Conservation (phyloP, 2,329 filamentous ascomycete species). For the Alternaria arbusti region DNA sequence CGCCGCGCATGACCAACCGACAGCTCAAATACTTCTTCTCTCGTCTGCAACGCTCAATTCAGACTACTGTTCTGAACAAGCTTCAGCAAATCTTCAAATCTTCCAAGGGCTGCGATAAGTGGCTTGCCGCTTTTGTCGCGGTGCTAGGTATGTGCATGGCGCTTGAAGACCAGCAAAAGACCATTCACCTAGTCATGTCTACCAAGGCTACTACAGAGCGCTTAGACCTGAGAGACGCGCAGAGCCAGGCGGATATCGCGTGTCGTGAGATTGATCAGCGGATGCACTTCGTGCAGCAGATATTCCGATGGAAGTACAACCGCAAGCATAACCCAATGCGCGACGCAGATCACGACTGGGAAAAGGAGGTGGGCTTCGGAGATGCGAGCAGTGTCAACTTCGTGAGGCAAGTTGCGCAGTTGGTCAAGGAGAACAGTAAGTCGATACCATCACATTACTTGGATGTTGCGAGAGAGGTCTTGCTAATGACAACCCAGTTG, state of each 20-base stretch:
- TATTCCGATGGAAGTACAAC: constrained; percentile 58
- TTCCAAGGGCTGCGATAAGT: constrained; percentile 52
- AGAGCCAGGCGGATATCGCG: constrained; percentile 47
- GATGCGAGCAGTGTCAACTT: constrained; percentile 47
- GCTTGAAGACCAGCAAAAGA: constrained; percentile 56
- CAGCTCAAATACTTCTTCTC: constrained; percentile 60
- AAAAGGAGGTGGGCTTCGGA: constrained; percentile 45
- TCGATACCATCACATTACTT: neutral
- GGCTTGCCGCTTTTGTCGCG: constrained; percentile 55
- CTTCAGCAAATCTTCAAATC: constrained; percentile 56
- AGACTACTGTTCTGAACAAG: constrained; percentile 53
- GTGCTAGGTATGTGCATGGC: constrained; percentile 57
- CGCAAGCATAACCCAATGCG: constrained; percentile 51
- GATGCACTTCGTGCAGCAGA: constrained; percentile 52
- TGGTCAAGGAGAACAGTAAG: constrained; percentile 54
- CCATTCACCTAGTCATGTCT: constrained; percentile 53
- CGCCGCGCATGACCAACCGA: constrained; percentile 55
- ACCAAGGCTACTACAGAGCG: constrained; percentile 44
- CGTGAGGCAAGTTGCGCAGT: constrained; percentile 43
- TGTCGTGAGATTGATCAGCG: constrained; percentile 54
- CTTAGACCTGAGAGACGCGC: constrained; percentile 31
- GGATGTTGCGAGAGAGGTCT: neutral
- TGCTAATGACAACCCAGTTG: constrained; percentile 36
- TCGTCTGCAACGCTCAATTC: constrained; percentile 51
- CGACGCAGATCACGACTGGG: constrained; percentile 47